These are phyloP conservation scores for Debaryomyces tyrocola DNA, from an alignment of 805 yeast genomes.

Conservation along the genomic window DNA sequence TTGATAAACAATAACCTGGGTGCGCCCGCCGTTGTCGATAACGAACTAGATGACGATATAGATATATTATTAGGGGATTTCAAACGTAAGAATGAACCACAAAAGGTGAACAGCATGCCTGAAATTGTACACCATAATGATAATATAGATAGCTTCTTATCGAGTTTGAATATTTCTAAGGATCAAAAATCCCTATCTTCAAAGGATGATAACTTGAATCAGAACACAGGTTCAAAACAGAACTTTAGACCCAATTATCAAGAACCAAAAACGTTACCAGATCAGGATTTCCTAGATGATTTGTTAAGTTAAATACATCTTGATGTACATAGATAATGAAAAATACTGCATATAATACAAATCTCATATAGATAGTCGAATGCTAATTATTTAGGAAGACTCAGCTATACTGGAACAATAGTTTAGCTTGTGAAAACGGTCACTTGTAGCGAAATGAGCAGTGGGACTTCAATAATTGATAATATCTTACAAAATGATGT, in stretches of 20 bases:
- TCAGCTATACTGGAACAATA: too few species aligned
- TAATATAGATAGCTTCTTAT: slow-evolving; percentile 1
- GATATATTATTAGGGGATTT: slow-evolving; percentile 2
- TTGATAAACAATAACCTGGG: slow-evolving; percentile 8
- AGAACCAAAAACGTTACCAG: slow-evolving; percentile 4
- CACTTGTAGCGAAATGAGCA: slow-evolving; percentile 7
- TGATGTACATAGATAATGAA: neutral
- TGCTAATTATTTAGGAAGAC: too few species aligned
- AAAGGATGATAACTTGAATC: neutral
- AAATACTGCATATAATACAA: slow-evolving; percentile 4
- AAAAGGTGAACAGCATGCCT: neutral
- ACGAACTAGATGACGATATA: slow-evolving; percentile 5
- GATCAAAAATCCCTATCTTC: neutral
- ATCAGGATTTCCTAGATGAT: slow-evolving; percentile 15
- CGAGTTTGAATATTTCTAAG: neutral
- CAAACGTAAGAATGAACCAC: neutral
- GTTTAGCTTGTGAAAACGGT: too few species aligned
- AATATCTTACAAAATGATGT: neutral
- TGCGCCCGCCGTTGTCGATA: neutral
- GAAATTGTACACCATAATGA: too few species aligned
- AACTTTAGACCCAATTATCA: neutral
- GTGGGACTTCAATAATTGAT: slow-evolving; percentile 8
- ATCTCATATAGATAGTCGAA: neutral
- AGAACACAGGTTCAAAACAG: neutral
- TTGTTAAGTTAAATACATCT: slow-evolving; percentile 7